Conservation (phyloP, 2,329 filamentous ascomycete genomes). For the Neopestalotiopsis clavispora region DNA sequence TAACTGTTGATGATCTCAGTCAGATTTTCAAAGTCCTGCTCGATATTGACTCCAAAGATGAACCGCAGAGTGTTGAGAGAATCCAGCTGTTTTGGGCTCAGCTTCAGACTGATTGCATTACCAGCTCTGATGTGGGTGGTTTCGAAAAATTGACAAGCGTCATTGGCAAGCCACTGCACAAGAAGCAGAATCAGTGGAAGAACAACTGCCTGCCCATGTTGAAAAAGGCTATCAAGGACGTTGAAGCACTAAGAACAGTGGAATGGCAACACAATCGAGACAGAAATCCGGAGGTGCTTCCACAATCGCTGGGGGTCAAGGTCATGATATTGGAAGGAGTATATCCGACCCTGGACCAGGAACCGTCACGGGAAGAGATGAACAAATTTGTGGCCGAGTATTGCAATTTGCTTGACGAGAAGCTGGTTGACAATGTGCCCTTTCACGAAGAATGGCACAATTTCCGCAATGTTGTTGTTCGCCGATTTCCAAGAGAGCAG, state of each 20-base stretch:
- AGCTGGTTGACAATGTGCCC: background rate
- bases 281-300: constrained; percentile 14
- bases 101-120: background rate
- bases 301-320: constrained; percentile 18
- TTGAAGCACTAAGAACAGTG: constrained; percentile 22
- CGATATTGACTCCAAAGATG: constrained; percentile 6
- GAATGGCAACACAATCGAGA: constrained; percentile 16
- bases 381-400: background rate
- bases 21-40: constrained; percentile 18
- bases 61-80: background rate
- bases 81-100: background rate
- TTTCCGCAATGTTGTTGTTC: background rate
- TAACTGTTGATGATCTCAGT: constrained; percentile 11
- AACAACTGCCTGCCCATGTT: constrained; percentile 29
- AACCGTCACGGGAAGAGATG: background rate
- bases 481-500: background rate
- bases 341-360: background rate
- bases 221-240: constrained; percentile 20
- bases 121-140: background rate
- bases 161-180: background rate
- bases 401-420: background rate
- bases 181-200: constrained; percentile 1
- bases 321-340: constrained; percentile 12
- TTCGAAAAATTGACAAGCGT: background rate
- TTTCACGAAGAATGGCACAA: constrained; percentile 4